phyloP scores from a whole-genome alignment of 1,284 basidiomycete genomes.

The Microbotryum saponariae region DNA sequence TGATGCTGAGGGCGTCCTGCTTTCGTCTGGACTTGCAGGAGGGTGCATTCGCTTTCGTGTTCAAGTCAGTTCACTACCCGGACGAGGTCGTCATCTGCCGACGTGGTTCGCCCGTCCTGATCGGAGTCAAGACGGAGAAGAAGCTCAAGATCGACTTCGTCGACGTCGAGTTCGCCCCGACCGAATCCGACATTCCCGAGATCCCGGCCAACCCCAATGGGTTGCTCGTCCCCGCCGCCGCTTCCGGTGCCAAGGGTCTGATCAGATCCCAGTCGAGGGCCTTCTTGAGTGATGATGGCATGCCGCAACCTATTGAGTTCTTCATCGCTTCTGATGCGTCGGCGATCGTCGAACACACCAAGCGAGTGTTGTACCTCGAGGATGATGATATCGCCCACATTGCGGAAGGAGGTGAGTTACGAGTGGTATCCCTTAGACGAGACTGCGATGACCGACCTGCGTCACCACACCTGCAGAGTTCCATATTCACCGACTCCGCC shows the following conservation, averaged over 20 bases:
- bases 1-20: too few relatives aligned
- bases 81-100: conserved; percentile 93
- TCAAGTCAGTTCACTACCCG: conserved; percentile 95
- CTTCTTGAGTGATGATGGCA: conserved; percentile 88
- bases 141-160: conserved; percentile 99
- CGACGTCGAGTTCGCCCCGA: conserved; percentile 85
- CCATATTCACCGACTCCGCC: conserved; percentile 95
- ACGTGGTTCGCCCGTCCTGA: conserved; percentile 90
- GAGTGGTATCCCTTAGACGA: too few relatives aligned
- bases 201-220: conserved; percentile 14
- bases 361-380: conserved; percentile 96
- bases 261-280: conserved; percentile 92
- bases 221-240: conserved; percentile 65
- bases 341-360: conserved; percentile 97
- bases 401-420: conserved; percentile 58
- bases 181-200: conserved; percentile 35
- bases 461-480: conserved; percentile 52
- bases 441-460: too few relatives aligned
- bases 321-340: conserved; percentile 97
- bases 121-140: conserved; percentile 99
- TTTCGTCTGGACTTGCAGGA: conserved; percentile 47
- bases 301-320: conserved; percentile 98
- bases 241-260: conserved; percentile 58
- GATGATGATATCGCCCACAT: conserved; percentile 99
- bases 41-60: conserved; percentile 99